Base-by-base conservation (phyloP, 1,139 yeast species). In the Debaryomyces fabryi region DNA sequence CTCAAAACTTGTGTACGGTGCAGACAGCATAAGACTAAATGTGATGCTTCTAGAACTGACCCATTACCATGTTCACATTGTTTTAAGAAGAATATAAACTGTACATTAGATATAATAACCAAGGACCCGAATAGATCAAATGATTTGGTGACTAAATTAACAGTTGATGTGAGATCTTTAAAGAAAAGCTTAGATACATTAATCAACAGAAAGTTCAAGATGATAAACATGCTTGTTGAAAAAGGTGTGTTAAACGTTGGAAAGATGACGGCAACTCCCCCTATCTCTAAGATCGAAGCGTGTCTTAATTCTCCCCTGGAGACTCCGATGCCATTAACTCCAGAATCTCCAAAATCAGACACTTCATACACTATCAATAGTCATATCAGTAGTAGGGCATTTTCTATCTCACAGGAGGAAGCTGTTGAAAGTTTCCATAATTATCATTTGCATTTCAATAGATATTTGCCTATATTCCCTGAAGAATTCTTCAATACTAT, bases 51-150 rank as follows among this genome's bases (percentile, higher is more conserved):
- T 7, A 57, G 60, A 18, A 76, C 81, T 21, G 65, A 72, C 39
- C 88, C 89, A 2, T 59, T 65, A 25, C 80, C 87, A 0, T 85
- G 90, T 58, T 63, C 85, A 3, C 76, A 80, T 25, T 85, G 90
- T 61, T 55, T 69, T 12, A 81, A 78, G 59, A 74, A 76, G 50
- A 78, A 79, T 23, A 58, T 77, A 15, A 64, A 67, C 38, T 85
- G 90, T 58, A 74, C 76, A 39, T 68, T 83, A 46, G 88, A 81
- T 52, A 54, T 68, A 20, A 65, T 71, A 15, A 58, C 65, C 20
- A 58, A 60, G 39, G 57, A 62, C 18, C 62, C 70, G 6, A 65
- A 68, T 33, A 58, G 72, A 40, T 58, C 65, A 2, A 60, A 65
- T 41, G 74, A 75, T 25, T 49, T 64, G 44, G 53, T 73, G 1